Conservation (phyloP, 225 moss, liverwort and hornwort genomes). For the Polytrichum formosum region DNA sequence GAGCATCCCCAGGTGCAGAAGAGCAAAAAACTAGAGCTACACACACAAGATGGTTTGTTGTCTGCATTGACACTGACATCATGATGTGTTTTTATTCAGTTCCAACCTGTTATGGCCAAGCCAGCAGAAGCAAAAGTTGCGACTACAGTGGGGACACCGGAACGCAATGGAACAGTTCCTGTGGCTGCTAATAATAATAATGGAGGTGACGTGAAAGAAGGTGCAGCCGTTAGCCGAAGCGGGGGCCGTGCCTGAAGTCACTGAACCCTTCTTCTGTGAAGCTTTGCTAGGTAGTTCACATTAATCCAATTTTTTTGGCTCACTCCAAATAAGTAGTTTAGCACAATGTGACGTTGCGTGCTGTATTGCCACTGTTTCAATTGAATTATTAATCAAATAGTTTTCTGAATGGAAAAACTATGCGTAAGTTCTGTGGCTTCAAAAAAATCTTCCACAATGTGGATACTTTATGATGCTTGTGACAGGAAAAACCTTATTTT, state of each 20-base stretch:
- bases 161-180: constrained; percentile 41
- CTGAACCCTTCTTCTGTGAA: background rate
- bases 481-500: too few relatives aligned
- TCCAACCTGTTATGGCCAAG: constrained; percentile 60
- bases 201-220: constrained; percentile 15
- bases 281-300: background rate
- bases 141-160: constrained; percentile 34
- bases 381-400: too few relatives aligned
- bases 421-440: too few relatives aligned
- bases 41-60: too few relatives aligned
- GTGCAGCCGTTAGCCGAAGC: constrained; percentile 12
- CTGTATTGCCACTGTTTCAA: background rate
- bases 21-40: too few relatives aligned
- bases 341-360: background rate
- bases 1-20: too few relatives aligned
- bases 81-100: constrained; percentile 23
- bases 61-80: too few relatives aligned
- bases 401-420: too few relatives aligned
- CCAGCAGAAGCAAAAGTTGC: constrained; percentile 38
- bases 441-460: too few relatives aligned
- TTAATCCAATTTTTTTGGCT: constrained; percentile 2
- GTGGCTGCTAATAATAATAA: constrained; percentile 21
- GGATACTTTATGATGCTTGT: too few relatives aligned
- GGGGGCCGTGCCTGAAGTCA: constrained; percentile 5
- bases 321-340: constrained; percentile 2